Evolutionary conservation across 2,329 filamentous ascomycete species (phyloP).

Genomic region (Cercospora beticola): DNA sequence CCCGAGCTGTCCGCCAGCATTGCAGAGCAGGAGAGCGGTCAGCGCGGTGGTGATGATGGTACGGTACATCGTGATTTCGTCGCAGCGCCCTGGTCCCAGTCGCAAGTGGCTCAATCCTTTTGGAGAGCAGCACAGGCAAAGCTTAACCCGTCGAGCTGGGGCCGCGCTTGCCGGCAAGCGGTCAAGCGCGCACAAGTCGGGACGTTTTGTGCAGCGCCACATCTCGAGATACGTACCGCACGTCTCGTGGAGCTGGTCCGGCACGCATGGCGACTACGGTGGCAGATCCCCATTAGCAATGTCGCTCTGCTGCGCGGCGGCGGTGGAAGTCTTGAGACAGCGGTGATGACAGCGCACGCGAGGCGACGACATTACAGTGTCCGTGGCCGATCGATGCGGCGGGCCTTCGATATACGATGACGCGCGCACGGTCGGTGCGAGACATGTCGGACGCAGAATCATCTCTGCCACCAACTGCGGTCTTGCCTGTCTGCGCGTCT

Average conservation of each 20-base stretch:
- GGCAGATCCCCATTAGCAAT: neutral
- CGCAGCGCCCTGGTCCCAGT: neutral
- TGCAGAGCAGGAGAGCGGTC: neutral
- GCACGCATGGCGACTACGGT: conserved; percentile 7
- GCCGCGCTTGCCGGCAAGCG: conserved; percentile 20
- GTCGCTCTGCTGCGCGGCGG: neutral
- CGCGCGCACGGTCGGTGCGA: conserved; percentile 4
- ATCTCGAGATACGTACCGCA: conserved; percentile 13
- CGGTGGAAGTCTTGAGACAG: neutral
- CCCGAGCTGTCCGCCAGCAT: neutral
- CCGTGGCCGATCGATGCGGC: neutral
- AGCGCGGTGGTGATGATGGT: conserved; percentile 4
- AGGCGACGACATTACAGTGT: neutral
- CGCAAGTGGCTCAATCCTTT: neutral
- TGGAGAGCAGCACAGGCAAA: neutral
- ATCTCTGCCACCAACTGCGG: neutral
- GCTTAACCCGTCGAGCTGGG: conserved; percentile 8
- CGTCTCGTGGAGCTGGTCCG: conserved; percentile 4
- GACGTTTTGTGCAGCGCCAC: conserved; percentile 14
- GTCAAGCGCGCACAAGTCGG: conserved; percentile 1
- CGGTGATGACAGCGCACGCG: neutral
- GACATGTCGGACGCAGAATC: conserved; percentile 18
- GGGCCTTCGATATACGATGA: neutral
- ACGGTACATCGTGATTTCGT: conserved; percentile 3
- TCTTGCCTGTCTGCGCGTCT: neutral